Evolutionary conservation across 805 yeast species (phyloP).

Genomic region (Myxozyma lipomycoides): DNA sequence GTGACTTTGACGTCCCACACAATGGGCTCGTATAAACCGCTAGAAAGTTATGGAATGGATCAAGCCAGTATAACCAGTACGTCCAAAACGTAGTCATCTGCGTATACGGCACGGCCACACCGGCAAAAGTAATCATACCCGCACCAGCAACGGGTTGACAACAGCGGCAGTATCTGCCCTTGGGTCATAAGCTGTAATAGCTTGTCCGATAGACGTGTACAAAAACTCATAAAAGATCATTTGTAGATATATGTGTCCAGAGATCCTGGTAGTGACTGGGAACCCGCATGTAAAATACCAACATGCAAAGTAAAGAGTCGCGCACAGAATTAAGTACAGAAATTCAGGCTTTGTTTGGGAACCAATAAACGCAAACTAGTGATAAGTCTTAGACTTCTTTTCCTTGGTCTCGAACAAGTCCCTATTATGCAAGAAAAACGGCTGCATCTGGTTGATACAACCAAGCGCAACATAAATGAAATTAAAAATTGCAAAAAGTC

Average conservation of each 20-base stretch:
- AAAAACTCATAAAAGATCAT: constrained; percentile 47
- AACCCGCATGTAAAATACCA: constrained; percentile 50
- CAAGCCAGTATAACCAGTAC: constrained; percentile 71
- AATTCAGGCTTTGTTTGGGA: constrained; percentile 55
- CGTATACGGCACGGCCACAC: constrained; percentile 56
- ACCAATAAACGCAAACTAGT: constrained; percentile 59
- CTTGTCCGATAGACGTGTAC: constrained; percentile 54
- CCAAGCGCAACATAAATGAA: constrained; percentile 57
- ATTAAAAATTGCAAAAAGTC: constrained; percentile 58
- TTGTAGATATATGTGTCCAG: constrained; percentile 47
- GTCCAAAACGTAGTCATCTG: constrained; percentile 80
- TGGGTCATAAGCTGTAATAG: constrained; percentile 56
- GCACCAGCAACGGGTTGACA: constrained; percentile 54
- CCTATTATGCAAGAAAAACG: constrained; percentile 53
- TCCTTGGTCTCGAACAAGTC: constrained; percentile 69
- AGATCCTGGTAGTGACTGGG: constrained; percentile 40
- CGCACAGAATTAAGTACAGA: constrained; percentile 52
- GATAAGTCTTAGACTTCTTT: constrained; percentile 65
- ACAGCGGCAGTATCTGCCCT: constrained; percentile 68
- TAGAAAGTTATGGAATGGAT: constrained; percentile 70
- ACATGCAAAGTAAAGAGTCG: constrained; percentile 52
- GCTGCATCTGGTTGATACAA: constrained; percentile 59
- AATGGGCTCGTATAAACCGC: constrained; percentile 48
- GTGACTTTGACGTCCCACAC: constrained; percentile 50
- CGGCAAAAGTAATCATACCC: constrained; percentile 61